These are phyloP conservation scores for Intubia oerlemansii DNA, from an alignment of 2,329 filamentous ascomycete species.

Conservation along the genomic window DNA sequence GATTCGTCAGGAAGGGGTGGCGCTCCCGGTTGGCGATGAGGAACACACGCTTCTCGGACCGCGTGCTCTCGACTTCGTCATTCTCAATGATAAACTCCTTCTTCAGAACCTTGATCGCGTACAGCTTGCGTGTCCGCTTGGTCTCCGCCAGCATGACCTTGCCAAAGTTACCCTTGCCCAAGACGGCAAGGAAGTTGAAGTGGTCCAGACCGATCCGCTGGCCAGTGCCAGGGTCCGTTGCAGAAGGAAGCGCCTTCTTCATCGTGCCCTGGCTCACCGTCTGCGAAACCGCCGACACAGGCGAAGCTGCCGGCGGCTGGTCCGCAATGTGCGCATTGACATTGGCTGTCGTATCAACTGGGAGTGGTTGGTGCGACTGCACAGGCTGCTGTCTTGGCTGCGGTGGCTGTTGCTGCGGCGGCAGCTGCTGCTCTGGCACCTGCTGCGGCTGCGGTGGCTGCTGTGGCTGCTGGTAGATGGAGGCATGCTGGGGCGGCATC, in stretches of 20 bases:
- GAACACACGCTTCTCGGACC: constrained; percentile 95
- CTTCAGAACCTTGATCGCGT: constrained; percentile 97
- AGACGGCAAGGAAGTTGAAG: constrained; percentile 95
- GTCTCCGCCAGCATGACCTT: constrained; percentile 99
- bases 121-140: constrained; percentile 75
- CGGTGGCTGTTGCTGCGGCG: constrained; percentile 10
- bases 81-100: constrained; percentile 99
- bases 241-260: constrained; percentile 45
- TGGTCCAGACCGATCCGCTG: constrained; percentile 86
- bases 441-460: constrained; percentile 13
- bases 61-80: constrained; percentile 93
- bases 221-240: constrained; percentile 51
- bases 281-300: constrained; percentile 14
- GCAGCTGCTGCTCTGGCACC: constrained; percentile 7
- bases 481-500: too few relatives aligned
- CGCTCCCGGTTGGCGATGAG: constrained; percentile 91
- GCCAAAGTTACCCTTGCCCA: constrained; percentile 97
- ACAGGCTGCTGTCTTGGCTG: too few relatives aligned
- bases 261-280: background rate
- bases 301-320: constrained; percentile 14
- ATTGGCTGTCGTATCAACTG: too few relatives aligned
- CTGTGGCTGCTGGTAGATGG: constrained; percentile 8
- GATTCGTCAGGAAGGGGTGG: constrained; percentile 83
- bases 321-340: constrained; percentile 20
- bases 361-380: constrained; percentile 13